A percentile compares a stretch with the other conserved stretches of the same genome.
Evolutionary conservation across 2,329 filamentous ascomycete species (phyloP).

Genomic region (Fusarium sp.): DNA sequence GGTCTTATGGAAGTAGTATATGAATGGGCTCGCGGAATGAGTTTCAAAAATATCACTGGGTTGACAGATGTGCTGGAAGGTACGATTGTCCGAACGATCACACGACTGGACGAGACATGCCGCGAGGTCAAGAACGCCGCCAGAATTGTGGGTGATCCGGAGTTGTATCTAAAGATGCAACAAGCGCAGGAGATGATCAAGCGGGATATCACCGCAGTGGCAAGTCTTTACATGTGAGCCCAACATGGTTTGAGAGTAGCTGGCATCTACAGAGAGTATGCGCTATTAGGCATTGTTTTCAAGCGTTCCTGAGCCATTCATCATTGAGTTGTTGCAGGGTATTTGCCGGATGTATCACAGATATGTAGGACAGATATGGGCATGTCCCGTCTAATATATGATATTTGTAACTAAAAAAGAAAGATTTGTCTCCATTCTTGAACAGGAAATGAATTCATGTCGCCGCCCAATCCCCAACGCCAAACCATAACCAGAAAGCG

Average conservation of each 20-base stretch:
- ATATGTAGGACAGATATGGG: neutral
- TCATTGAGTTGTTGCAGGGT: neutral
- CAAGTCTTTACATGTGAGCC: conserved; percentile 87
- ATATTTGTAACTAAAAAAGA: conserved; percentile 21
- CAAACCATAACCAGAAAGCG: conserved; percentile 40
- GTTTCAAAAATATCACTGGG: conserved; percentile 96
- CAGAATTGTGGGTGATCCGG: conserved; percentile 92
- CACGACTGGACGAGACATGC: conserved; percentile 93
- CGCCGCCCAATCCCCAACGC: conserved; percentile 44
- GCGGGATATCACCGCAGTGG: conserved; percentile 91
- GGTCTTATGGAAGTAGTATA: conserved; percentile 98
- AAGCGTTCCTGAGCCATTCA: neutral
- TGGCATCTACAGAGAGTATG: neutral
- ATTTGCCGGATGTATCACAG: neutral
- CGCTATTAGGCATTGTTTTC: neutral
- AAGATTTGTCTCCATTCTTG: conserved; percentile 23
- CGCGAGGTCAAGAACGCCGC: conserved; percentile 98
- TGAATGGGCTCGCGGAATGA: conserved; percentile 98
- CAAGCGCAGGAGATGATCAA: conserved; percentile 98
- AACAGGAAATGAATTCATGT: conserved; percentile 28
- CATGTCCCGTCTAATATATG: conserved; percentile 26
- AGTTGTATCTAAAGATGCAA: conserved; percentile 96
- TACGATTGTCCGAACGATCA: conserved; percentile 96
- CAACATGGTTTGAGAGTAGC: conserved; percentile 4
- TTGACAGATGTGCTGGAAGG: conserved; percentile 97